Conservation (phyloP, 768 basidiomycete genomes). For the Mycena rebaudengoi region DNA sequence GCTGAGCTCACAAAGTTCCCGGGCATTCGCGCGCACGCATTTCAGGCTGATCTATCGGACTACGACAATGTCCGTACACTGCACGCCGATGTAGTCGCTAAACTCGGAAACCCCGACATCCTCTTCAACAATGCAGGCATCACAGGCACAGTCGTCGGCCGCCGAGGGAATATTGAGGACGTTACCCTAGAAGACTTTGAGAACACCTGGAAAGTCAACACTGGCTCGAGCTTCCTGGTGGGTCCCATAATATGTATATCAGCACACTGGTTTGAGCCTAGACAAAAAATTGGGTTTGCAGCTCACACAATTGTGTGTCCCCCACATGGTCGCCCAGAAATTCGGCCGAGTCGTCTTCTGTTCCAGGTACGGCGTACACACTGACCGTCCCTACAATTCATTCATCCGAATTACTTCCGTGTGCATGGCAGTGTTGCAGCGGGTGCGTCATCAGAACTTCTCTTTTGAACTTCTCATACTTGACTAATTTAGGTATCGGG, state of each 20-base stretch:
- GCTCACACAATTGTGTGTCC: slow-evolving; percentile 61
- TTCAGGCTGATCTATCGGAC: slow-evolving; percentile 57
- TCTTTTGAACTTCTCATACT: neutral
- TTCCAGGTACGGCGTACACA: slow-evolving; percentile 48
- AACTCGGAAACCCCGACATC: slow-evolving; percentile 58
- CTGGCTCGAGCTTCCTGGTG: slow-evolving; percentile 56
- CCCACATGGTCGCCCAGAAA: slow-evolving; percentile 57
- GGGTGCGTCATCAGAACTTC: slow-evolving; percentile 30
- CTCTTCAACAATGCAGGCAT: slow-evolving; percentile 62
- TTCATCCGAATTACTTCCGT: neutral
- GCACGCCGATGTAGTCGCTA: slow-evolving; percentile 50
- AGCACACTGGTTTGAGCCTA: neutral
- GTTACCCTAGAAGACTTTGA: slow-evolving; percentile 31
- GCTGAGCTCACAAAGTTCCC: slow-evolving; percentile 37
- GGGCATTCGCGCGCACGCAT: slow-evolving; percentile 50
- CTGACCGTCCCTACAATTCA: neutral
- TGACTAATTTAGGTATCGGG: slow-evolving; percentile 46
- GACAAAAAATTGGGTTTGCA: slow-evolving; percentile 25
- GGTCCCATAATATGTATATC: no score
- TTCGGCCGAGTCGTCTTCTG: slow-evolving; percentile 62
- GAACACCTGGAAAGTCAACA: slow-evolving; percentile 56
- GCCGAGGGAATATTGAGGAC: slow-evolving; percentile 51
- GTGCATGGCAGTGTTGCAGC: slow-evolving; percentile 52
- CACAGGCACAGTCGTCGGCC: slow-evolving; percentile 50
- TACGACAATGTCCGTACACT: slow-evolving; percentile 55